phyloP scores from a whole-genome alignment of 345 rosid genomes.

The Melaleuca quinquenervia region DNA sequence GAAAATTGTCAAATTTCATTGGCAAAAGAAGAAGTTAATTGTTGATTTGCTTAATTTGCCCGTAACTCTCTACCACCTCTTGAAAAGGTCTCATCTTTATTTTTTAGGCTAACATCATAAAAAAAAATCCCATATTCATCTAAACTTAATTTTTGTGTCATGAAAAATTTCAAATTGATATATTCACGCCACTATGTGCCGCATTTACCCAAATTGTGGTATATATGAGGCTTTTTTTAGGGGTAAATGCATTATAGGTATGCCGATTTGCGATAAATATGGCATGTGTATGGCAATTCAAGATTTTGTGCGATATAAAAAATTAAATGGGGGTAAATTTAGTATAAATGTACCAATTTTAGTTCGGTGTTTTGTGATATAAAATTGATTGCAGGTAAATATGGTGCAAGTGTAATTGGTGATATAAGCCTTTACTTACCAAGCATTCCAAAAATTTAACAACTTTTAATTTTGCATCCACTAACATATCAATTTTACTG shows the following conservation, averaged over 20 bases:
- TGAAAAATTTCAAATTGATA: not conserved
- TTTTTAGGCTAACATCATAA: not conserved
- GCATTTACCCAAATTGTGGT: not conserved
- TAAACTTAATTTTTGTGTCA: not conserved
- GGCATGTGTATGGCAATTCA: rapidly evolving
- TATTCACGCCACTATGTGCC: too few species aligned
- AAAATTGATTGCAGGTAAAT: too few species aligned
- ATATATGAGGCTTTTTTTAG: not conserved
- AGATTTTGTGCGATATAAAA: not conserved
- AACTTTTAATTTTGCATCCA: too few species aligned
- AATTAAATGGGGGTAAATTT: not conserved
- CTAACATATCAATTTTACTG: too few species aligned
- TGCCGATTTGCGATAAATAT: not conserved
- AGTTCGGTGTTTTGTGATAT: too few species aligned
- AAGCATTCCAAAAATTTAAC: too few species aligned
- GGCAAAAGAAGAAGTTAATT: not conserved
- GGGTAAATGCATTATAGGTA: not conserved
- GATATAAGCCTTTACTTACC: too few species aligned
- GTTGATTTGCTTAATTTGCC: not conserved
- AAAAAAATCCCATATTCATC: not conserved
- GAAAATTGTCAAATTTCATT: not conserved
- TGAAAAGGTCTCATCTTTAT: not conserved
- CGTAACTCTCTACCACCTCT: not conserved
- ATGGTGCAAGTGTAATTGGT: too few species aligned
- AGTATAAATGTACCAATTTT: too few species aligned